These are phyloP conservation scores for Diaporthe australafricana DNA, from an alignment of 2,329 filamentous ascomycete species.

Conservation along the genomic window DNA sequence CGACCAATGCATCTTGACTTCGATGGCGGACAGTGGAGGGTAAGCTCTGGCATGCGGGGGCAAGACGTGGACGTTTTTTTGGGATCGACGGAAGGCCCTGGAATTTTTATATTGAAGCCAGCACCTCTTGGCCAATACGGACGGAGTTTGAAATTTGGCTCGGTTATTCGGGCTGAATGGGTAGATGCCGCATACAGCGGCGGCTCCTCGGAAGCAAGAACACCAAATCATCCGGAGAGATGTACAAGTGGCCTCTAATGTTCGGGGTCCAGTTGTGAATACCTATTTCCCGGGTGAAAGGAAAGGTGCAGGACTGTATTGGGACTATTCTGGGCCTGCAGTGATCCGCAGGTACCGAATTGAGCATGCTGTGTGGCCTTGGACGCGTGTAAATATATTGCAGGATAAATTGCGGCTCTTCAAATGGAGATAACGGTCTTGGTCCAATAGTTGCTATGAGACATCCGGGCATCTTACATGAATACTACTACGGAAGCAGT, in stretches of 20 bases:
- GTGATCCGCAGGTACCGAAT: conserved; percentile 23
- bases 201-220: neutral
- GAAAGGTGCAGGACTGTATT: neutral
- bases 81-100: conserved; percentile 11
- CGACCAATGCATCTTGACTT: conserved; percentile 8
- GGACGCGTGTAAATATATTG: conserved; percentile 14
- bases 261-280: neutral
- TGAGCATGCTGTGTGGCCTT: conserved; percentile 10
- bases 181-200: neutral
- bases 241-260: neutral
- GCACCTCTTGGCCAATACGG: neutral
- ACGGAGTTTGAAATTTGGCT: neutral
- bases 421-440: neutral
- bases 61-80: neutral
- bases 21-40: neutral
- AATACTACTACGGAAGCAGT: too few species aligned
- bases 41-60: neutral
- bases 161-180: conserved; percentile 23
- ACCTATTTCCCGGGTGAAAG: conserved; percentile 13
- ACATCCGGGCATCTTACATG: too few species aligned
- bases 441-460: too few species aligned
- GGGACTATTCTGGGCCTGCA: neutral
- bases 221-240: conserved; percentile 6
- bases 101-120: conserved; percentile 15
- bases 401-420: conserved; percentile 16